Base-by-base conservation (phyloP, 192 early-diverging fungal species). In the Coemansia erecta region DNA sequence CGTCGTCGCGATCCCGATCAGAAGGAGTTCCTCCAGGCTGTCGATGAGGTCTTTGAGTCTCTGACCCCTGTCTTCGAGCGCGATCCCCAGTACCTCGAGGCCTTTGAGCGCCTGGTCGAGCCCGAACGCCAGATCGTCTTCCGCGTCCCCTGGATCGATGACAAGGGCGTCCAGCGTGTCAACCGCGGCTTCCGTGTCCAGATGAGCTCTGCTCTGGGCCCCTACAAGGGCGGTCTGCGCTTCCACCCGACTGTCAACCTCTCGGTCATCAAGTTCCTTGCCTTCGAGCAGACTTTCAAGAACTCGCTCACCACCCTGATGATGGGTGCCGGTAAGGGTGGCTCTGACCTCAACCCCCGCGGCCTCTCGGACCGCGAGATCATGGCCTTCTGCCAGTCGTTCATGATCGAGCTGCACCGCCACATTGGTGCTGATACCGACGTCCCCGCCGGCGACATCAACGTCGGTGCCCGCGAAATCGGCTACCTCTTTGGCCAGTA, bases 271-370 rank as follows among this genome's bases (percentile, higher is more conserved):
- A 81, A 81, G 70, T 82, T 82, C 70, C 70, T 82, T 44, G 81
- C 73, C 53, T 82, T 81, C 53, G 81, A 82, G 67, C 81, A 82
- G 70, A 81, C 71, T 42, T 82, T 82, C 72, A 82, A 82, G 73
- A 82, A 81, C 73, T 73, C 81, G 56, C 80, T 82, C 41, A 81
- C 79, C 39, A 77, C 70, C n/a, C 70, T 82, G 44, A 75, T 72
- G 71, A 82, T 82, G 69, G 79, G n/a, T n/a, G n/a, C n/a, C n/a
- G n/a, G n/a, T n/a, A n/a, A n/a, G n/a, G n/a, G n/a, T n/a, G n/a
- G n/a, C n/a, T n/a, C n/a, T n/a, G n/a, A n/a, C n/a, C n/a, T n/a
- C n/a, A n/a, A n/a, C n/a, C n/a, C n/a, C n/a, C n/a, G n/a, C n/a
- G n/a, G n/a, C n/a, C n/a, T n/a, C n/a, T n/a, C n/a, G n/a, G n/a